Conservation (phyloP, 2,329 filamentous ascomycete genomes). For the Dactylellina drechsleri region DNA sequence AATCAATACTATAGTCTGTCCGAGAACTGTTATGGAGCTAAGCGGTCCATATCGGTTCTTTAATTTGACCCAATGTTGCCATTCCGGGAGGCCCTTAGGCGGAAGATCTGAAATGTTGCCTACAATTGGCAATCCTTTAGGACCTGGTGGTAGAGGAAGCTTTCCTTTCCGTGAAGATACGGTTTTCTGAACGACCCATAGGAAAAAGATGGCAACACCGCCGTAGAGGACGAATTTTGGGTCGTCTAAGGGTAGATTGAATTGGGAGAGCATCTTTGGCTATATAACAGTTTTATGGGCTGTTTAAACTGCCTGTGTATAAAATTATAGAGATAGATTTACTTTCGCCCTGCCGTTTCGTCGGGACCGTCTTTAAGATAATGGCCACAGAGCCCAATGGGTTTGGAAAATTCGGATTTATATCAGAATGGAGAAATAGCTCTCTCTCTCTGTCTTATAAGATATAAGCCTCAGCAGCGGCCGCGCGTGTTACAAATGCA, state of each 20-base stretch:
- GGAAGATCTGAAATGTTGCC: constrained; percentile 62
- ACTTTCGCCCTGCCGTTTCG: too few species aligned
- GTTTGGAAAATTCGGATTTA: too few species aligned
- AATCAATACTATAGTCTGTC: constrained; percentile 61
- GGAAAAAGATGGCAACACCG: neutral
- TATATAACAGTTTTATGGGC: too few species aligned
- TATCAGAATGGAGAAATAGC: too few species aligned
- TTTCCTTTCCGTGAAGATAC: neutral
- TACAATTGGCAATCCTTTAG: constrained; percentile 57
- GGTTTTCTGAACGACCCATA: constrained; percentile 12
- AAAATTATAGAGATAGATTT: too few species aligned
- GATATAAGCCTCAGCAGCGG: too few species aligned
- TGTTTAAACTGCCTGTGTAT: too few species aligned
- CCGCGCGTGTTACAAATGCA: too few species aligned
- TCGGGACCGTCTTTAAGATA: too few species aligned
- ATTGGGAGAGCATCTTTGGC: too few species aligned
- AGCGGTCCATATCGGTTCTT: constrained; percentile 62
- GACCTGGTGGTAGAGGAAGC: constrained; percentile 31
- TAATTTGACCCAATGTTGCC: constrained; percentile 63
- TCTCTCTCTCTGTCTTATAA: too few species aligned
- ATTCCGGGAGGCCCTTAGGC: constrained; percentile 59
- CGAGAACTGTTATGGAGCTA: constrained; percentile 64
- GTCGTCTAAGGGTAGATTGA: neutral
- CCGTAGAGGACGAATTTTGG: neutral
- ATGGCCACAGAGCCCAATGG: too few species aligned